These are phyloP conservation scores for Brettanomyces nanus DNA, from an alignment of 805 yeast genomes.

Conservation along the genomic window DNA sequence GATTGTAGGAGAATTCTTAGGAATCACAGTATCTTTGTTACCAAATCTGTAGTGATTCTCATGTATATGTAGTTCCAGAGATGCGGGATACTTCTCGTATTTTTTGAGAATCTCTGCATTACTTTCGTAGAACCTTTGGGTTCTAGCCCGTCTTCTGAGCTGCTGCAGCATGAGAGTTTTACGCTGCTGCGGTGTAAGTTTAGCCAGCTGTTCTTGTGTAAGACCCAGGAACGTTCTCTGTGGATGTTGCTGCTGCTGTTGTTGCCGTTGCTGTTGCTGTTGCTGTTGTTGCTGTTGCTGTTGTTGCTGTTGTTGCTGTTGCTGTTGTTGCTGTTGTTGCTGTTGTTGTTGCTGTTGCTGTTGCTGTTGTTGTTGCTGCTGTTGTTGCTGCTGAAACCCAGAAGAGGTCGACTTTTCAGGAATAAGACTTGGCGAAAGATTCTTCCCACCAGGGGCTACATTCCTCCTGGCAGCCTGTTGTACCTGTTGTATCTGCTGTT, in stretches of 20 bases:
- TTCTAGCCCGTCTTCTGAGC: conserved; percentile 35
- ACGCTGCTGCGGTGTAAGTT: conserved; percentile 32
- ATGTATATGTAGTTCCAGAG: conserved; percentile 82
- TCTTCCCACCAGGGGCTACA: background rate
- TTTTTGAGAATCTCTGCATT: conserved; percentile 67
- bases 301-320: conserved; percentile 17
- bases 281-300: conserved; percentile 14
- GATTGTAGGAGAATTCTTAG: conserved; percentile 68
- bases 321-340: conserved; percentile 10
- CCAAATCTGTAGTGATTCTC: conserved; percentile 90
- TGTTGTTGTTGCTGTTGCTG: conserved; percentile 17
- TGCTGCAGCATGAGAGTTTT: conserved; percentile 34
- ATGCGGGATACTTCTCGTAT: conserved; percentile 69
- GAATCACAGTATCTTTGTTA: conserved; percentile 79
- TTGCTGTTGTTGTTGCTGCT: conserved; percentile 6
- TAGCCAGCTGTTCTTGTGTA: conserved; percentile 24
- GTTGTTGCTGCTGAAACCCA: background rate
- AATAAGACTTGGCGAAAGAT: background rate
- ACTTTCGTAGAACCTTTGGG: conserved; percentile 59
- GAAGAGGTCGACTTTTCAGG: background rate
- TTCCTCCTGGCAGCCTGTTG: conserved; percentile 10
- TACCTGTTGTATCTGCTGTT: too few relatives aligned
- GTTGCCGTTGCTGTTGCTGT: conserved; percentile 20
- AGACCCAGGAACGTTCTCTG: conserved; percentile 19
- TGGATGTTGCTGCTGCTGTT: conserved; percentile 14